phyloP scores from a whole-genome alignment of 108 stramenopile species.

The Nitzschia inconspicua region DNA sequence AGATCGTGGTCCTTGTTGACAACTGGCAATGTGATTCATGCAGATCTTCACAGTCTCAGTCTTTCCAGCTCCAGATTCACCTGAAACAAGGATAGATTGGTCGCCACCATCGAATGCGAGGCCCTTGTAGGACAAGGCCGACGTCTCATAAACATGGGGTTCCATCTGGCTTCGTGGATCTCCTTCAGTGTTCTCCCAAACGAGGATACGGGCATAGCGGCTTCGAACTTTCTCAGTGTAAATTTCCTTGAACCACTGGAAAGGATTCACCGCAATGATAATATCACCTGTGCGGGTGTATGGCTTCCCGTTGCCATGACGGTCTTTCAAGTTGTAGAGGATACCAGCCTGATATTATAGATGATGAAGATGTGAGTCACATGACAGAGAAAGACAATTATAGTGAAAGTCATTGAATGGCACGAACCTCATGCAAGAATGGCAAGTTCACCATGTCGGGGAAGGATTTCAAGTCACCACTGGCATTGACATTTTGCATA shows the following conservation, averaged over 20 bases:
- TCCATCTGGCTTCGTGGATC: slow-evolving; percentile 42
- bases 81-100: slow-evolving; percentile 87
- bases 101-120: slow-evolving; percentile 58
- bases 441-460: slow-evolving; percentile 87
- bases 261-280: slow-evolving; percentile 95
- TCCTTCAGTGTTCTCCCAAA: slow-evolving; percentile 45
- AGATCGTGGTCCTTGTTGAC: slow-evolving; percentile 39
- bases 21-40: slow-evolving; percentile 87
- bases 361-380: background rate
- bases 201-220: slow-evolving; percentile 64
- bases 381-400: background rate
- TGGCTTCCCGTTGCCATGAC: slow-evolving; percentile 67
- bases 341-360: slow-evolving; percentile 48
- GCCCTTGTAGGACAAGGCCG: slow-evolving; percentile 74
- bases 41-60: slow-evolving; percentile 94
- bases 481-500: slow-evolving; percentile 71
- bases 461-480: slow-evolving; percentile 33
- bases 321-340: slow-evolving; percentile 81
- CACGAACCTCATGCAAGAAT: slow-evolving; percentile 82
- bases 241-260: slow-evolving; percentile 79
- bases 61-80: slow-evolving; percentile 93
- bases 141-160: slow-evolving; percentile 85
- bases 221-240: slow-evolving; percentile 72
- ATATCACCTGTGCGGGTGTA: slow-evolving; percentile 95
- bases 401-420: background rate